phyloP scores from a whole-genome alignment of 169 alveolate genomes.

The Cystoisospora suis region DNA sequence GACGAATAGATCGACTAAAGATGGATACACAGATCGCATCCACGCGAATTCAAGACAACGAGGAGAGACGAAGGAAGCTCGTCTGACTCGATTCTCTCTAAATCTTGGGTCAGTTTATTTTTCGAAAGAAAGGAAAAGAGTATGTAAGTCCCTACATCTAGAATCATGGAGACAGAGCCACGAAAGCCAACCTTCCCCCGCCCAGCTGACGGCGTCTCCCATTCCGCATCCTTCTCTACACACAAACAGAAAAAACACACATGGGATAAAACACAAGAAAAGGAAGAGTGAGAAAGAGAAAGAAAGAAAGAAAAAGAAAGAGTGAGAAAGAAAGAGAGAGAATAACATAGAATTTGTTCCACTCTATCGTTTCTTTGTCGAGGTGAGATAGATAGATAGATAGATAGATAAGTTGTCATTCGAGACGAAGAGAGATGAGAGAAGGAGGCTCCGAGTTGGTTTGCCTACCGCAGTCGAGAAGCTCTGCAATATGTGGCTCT shows the following conservation, averaged over 20 bases:
- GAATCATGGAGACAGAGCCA: constrained; percentile 4
- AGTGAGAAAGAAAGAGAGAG: neutral
- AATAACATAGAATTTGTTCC: neutral
- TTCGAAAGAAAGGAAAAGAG: no score
- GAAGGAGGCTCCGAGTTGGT: no score
- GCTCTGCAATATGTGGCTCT: constrained; percentile 41
- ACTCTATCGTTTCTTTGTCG: no score
- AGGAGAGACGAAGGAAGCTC: no score
- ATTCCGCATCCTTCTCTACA: constrained; percentile 63
- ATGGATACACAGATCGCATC: no score
- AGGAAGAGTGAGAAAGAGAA: neutral
- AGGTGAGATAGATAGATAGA: no score
- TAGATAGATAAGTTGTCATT: no score
- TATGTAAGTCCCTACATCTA: neutral
- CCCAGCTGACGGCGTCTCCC: constrained; percentile 57
- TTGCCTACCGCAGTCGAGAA: constrained; percentile 50
- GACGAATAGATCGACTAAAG: no score
- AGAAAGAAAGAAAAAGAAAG: neutral
- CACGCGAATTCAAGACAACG: no score
- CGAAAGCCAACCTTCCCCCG: constrained; percentile 64
- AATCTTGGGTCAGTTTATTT: no score
- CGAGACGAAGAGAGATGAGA: no score
- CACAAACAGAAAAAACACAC: neutral
- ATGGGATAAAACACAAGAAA: neutral
- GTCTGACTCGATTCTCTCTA: no score